Percentiles rank a stretch among this genome's conserved stretches.
These are phyloP conservation scores for Cercospora sesami DNA, from an alignment of 2,329 filamentous ascomycete species.

Conservation along the genomic window DNA sequence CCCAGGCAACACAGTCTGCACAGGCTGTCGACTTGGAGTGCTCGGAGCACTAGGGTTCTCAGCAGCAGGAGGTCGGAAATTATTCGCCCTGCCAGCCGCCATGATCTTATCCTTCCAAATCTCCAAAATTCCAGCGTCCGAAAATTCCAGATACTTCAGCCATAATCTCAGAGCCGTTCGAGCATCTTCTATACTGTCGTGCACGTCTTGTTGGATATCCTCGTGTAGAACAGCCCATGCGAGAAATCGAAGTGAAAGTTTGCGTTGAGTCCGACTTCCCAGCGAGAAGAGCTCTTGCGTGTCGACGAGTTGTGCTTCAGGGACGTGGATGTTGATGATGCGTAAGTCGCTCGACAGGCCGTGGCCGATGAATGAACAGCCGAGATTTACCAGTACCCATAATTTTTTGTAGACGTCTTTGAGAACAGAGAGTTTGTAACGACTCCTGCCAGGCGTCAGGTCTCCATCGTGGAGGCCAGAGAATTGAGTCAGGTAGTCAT, in stretches of 20 bases:
- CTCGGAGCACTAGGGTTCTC: constrained; percentile 34
- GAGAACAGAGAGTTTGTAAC: constrained; percentile 79
- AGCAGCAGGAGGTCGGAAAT: constrained; percentile 42
- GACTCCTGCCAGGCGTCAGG: constrained; percentile 73
- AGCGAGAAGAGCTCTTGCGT: constrained; percentile 91
- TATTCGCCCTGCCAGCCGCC: constrained; percentile 58
- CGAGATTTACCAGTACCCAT: constrained; percentile 92
- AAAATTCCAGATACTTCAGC: constrained; percentile 85
- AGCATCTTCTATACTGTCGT: constrained; percentile 95
- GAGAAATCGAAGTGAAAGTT: constrained; percentile 84
- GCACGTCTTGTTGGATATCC: constrained; percentile 84
- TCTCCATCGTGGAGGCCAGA: constrained; percentile 88
- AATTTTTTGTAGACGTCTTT: constrained; percentile 97
- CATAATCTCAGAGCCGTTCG: constrained; percentile 85
- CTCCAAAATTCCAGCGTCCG: constrained; percentile 80
- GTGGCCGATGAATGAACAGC: constrained; percentile 91
- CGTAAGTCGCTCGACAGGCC: constrained; percentile 94
- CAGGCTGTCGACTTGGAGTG: constrained; percentile 32
- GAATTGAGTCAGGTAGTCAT: constrained; percentile 93
- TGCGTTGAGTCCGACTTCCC: constrained; percentile 70
- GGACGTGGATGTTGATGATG: constrained; percentile 96
- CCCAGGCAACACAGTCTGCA: neutral
- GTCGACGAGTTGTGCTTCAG: constrained; percentile 85
- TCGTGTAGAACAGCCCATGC: constrained; percentile 90
- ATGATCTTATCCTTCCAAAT: constrained; percentile 87